Evolutionary conservation across 768 basidiomycete species (phyloP).

Genomic region (Dendrothele bispora): DNA sequence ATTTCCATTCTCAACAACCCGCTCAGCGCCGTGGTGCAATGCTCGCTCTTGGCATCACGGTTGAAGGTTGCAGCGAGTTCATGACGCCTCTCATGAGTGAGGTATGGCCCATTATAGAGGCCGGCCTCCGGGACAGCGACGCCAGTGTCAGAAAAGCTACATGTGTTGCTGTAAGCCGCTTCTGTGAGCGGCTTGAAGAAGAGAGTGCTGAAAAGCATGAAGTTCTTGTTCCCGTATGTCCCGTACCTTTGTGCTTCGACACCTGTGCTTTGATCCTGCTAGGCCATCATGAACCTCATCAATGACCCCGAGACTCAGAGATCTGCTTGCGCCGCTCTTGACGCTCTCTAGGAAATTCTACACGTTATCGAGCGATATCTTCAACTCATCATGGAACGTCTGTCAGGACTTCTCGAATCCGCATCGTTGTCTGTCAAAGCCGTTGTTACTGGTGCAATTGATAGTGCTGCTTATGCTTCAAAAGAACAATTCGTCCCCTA

Average conservation of each 20-base stretch:
- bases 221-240: slow-evolving; percentile 78
- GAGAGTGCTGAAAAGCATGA: slow-evolving; percentile 57
- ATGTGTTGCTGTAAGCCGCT: slow-evolving; percentile 70
- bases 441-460: slow-evolving; percentile 96
- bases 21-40: slow-evolving; percentile 85
- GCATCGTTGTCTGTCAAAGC: slow-evolving; percentile 88
- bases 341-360: slow-evolving; percentile 92
- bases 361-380: slow-evolving; percentile 90
- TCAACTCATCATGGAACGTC: slow-evolving; percentile 89
- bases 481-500: slow-evolving; percentile 90
- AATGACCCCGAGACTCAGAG: slow-evolving; percentile 85
- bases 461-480: slow-evolving; percentile 97
- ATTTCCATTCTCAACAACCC: slow-evolving; percentile 80
- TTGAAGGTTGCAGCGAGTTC: slow-evolving; percentile 96
- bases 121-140: slow-evolving; percentile 82
- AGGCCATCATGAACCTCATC: slow-evolving; percentile 90
- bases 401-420: slow-evolving; percentile 81
- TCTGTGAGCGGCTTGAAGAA: neutral
- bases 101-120: slow-evolving; percentile 93
- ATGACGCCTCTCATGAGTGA: slow-evolving; percentile 90
- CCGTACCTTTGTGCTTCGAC: slow-evolving; percentile 4
- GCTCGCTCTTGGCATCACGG: slow-evolving; percentile 91
- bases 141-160: slow-evolving; percentile 88
- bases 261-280: neutral
- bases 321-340: slow-evolving; percentile 91